Conservation (phyloP, 2,329 filamentous ascomycete species). For the Chaetomium sp. region DNA sequence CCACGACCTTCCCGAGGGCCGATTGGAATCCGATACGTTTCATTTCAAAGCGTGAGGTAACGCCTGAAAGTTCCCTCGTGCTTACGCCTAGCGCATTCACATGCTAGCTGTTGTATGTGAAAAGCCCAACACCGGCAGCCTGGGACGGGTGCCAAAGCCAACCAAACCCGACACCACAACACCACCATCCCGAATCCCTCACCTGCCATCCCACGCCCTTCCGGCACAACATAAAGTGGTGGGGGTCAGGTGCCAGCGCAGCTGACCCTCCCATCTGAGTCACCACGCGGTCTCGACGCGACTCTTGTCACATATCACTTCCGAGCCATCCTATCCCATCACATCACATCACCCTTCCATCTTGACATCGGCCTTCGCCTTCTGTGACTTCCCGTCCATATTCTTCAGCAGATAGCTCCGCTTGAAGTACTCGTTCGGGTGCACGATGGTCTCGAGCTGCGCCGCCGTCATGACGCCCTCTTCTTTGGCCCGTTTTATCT, state of each 20-base stretch:
- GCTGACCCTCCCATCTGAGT: conserved; percentile 12
- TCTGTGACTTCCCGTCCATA: conserved; percentile 48
- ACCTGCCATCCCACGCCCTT: neutral
- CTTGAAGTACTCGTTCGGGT: conserved; percentile 98
- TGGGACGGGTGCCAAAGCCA: conserved; percentile 6
- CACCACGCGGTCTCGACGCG: neutral
- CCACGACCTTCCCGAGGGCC: neutral
- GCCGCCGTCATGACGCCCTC: conserved; percentile 69
- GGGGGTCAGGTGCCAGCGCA: conserved; percentile 12
- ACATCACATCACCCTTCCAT: conserved; percentile 32
- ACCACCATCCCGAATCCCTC: neutral
- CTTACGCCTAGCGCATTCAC: conserved; percentile 6
- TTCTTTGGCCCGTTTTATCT: conserved; percentile 76
- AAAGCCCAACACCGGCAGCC: conserved; percentile 2
- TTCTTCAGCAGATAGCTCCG: conserved; percentile 88
- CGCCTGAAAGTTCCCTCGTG: neutral
- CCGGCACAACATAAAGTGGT: neutral
- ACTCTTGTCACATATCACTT: neutral
- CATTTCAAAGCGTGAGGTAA: neutral
- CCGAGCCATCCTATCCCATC: neutral
- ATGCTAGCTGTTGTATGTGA: neutral
- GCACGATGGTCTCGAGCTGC: conserved; percentile 91
- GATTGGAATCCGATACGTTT: neutral
- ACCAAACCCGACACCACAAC: neutral
- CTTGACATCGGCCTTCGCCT: conserved; percentile 33